Conservation (phyloP, 129 eudicot genomes). For the Saposhnikovia divaricata region DNA sequence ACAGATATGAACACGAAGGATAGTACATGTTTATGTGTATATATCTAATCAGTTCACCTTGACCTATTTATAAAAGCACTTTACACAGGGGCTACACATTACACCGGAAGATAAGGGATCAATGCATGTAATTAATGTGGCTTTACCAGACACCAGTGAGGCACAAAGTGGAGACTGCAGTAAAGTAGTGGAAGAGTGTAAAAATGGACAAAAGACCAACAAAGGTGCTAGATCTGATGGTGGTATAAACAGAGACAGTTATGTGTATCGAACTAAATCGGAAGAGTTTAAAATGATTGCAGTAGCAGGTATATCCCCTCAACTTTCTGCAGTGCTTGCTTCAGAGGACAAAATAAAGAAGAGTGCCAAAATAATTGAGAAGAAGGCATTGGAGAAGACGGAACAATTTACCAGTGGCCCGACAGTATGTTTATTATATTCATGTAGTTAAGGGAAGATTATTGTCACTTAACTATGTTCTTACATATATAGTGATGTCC, state of each 20-base stretch:
- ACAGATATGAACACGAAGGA: too few relatives aligned
- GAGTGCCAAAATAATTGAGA: neutral
- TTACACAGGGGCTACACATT: neutral
- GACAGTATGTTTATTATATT: neutral
- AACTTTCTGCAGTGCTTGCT: conserved; percentile 2
- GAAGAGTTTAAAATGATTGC: conserved; percentile 1
- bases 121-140: neutral
- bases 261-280: conserved; percentile 1
- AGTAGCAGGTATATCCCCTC: neutral
- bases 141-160: neutral
- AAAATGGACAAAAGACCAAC: neutral
- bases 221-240: neutral
- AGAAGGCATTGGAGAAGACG: neutral
- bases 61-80: neutral
- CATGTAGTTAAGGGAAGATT: neutral
- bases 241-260: neutral
- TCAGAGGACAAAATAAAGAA: neutral
- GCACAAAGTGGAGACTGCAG: neutral
- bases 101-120: neutral
- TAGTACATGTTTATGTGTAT: too few relatives aligned
- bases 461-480: neutral
- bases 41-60: neutral
- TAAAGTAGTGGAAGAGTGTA: neutral
- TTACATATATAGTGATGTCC: neutral
- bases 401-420: neutral